Evolutionary conservation across 2,329 filamentous ascomycete species (phyloP).

Genomic region (Fusarium redolens): DNA sequence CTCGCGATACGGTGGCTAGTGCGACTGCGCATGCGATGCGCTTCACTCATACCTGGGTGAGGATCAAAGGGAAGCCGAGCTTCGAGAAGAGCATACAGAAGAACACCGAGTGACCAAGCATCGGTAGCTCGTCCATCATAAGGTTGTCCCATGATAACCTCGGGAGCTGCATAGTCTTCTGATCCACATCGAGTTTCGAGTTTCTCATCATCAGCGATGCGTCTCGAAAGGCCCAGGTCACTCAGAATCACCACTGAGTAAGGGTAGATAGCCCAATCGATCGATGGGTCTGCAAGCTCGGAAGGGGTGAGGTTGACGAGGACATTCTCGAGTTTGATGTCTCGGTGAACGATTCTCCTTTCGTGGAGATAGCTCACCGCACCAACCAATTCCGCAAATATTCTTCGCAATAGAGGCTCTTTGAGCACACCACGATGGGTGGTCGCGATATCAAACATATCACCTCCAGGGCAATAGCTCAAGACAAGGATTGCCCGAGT

Average conservation of each 20-base stretch:
- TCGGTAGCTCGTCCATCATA: constrained; percentile 95
- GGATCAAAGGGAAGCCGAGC: constrained; percentile 94
- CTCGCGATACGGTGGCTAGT: constrained; percentile 95
- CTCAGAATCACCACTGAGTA: constrained; percentile 89
- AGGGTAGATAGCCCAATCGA: constrained; percentile 80
- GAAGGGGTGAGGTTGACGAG: constrained; percentile 83
- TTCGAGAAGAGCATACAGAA: constrained; percentile 93
- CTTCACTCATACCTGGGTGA: constrained; percentile 81
- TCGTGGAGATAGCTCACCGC: constrained; percentile 89
- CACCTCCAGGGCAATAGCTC: constrained; percentile 92
- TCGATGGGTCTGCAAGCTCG: constrained; percentile 71
- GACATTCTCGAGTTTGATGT: constrained; percentile 97
- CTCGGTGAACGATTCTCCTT: constrained; percentile 89
- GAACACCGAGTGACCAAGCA: constrained; percentile 93
- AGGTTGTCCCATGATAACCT: constrained; percentile 93
- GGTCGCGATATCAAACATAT: constrained; percentile 92
- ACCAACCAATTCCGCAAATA: constrained; percentile 89
- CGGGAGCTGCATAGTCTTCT: constrained; percentile 96
- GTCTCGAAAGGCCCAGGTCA: constrained; percentile 89
- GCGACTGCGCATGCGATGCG: constrained; percentile 79
- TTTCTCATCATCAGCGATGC: constrained; percentile 85
- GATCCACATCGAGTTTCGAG: constrained; percentile 95
- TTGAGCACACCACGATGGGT: constrained; percentile 75
- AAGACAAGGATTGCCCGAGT: constrained; percentile 86
- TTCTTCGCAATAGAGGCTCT: constrained; percentile 78